phyloP scores from a whole-genome alignment of 192 early-diverging fungal species.

The Chytriomyces sp. region DNA sequence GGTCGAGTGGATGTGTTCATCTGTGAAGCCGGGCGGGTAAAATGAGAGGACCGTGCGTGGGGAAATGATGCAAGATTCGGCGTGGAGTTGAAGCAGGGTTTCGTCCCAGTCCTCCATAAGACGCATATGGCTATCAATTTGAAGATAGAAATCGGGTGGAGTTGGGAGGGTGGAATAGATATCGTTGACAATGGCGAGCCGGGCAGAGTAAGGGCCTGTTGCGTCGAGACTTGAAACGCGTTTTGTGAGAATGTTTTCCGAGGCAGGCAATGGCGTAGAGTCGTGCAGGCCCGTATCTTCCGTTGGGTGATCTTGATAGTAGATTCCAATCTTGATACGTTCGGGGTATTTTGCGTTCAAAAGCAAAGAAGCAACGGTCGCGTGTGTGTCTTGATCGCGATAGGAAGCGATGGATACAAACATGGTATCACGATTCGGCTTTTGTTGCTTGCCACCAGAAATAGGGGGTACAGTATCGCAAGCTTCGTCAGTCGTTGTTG shows the following conservation, averaged over 20 bases:
- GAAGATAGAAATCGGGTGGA: slow-evolving; percentile 16
- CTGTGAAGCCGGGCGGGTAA: slow-evolving; percentile 28
- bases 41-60: slow-evolving; percentile 23
- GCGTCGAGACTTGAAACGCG: not conserved
- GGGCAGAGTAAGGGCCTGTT: slow-evolving; percentile 17
- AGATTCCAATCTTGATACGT: slow-evolving; percentile 19
- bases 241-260: not conserved
- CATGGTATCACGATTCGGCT: not conserved
- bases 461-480: not conserved
- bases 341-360: slow-evolving; percentile 17
- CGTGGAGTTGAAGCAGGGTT: not conserved
- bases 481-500: not conserved
- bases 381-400: slow-evolving; percentile 28
- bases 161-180: not conserved
- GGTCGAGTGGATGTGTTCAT: not conserved
- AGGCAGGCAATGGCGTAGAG: not conserved
- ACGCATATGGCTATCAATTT: slow-evolving; percentile 41
- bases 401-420: slow-evolving; percentile 33
- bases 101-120: slow-evolving; percentile 28
- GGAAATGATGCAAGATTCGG: not conserved
- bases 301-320: slow-evolving; percentile 29
- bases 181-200: not conserved
- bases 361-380: slow-evolving; percentile 16
- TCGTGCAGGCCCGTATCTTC: slow-evolving; percentile 28
- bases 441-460: not conserved